Conservation (phyloP, 2,329 filamentous ascomycete species). For the Colletotrichum graminicola region DNA sequence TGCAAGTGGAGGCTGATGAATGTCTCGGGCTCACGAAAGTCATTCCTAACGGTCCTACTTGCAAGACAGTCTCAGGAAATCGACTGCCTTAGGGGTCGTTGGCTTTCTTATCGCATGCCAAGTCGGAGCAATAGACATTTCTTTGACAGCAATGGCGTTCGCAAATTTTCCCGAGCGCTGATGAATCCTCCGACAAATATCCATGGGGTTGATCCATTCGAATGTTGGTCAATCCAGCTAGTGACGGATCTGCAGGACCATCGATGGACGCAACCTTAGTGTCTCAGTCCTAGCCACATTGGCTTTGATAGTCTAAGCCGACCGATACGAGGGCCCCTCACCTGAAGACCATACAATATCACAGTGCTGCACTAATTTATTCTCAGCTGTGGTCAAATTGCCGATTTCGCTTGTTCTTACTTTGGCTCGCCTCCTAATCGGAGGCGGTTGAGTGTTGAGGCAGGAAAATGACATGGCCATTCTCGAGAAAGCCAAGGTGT, state of each 20-base stretch:
- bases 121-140: too few relatives aligned
- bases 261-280: rapidly evolving
- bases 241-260: background rate
- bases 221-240: background rate
- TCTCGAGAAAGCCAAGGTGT: background rate
- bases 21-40: constrained; percentile 4
- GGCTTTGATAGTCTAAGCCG: background rate
- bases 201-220: background rate
- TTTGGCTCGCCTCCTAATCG: background rate
- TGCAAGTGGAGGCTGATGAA: background rate
- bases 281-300: background rate
- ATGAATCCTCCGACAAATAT: background rate
- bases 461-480: background rate
- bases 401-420: background rate
- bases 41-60: constrained; percentile 16
- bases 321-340: background rate
- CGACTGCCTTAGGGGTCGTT: background rate
- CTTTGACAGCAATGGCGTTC: too few relatives aligned
- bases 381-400: background rate
- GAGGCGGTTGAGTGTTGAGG: background rate
- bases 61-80: background rate
- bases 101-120: background rate
- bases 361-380: background rate
- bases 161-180: background rate
- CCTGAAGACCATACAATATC: background rate